Base-by-base conservation (phyloP, 805 yeast species). In the Suhomyces sp. region DNA sequence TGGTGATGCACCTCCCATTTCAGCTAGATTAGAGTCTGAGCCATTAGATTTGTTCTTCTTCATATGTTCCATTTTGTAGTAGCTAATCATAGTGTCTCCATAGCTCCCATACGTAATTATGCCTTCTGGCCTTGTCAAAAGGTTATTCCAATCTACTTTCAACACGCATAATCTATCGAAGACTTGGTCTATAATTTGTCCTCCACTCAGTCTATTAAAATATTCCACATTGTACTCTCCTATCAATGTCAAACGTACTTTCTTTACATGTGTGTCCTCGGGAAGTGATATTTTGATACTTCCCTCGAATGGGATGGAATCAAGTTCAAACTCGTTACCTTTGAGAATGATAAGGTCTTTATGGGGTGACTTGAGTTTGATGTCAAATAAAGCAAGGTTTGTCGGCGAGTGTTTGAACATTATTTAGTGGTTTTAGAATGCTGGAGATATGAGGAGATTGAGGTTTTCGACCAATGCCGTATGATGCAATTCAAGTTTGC, bases 111-210 rank as follows among this genome's bases (percentile, higher is more conserved):
- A 58, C 6, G 45, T 38, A 4, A 73, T 51, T 3, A 31, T 41
- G 2, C 79, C 80, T 4, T 60, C 53, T 1, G 63, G 49, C 26
- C 51, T 44, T 10, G 65, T 60, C 27, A 76, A 53, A 22, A 76
- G 52, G 42, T 76, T 76, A 31, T 59, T 56, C 81, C 81, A 76
- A 12, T 63, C 68, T 17, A 65, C 72, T 19, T 59, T 53, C 29
- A 76, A 44, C 5, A 69, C 65, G 27, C 67, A 60, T 12, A 58
- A 50, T 17, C 67, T 56, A 28, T 70, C 76, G 19, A 53, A 41
- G 11, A 67, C 59, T 24, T 65, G 67, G 27, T 59, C 63, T 0
- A 54, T 53, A 6, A 58, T 45, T 6, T 38, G 42, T 3, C 68
- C 68, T 6, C 46, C 38, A 4, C 44, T 52, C 27, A 53, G 51